phyloP scores from a whole-genome alignment of 192 early-diverging fungal species.

The Coemansia interrupta region DNA sequence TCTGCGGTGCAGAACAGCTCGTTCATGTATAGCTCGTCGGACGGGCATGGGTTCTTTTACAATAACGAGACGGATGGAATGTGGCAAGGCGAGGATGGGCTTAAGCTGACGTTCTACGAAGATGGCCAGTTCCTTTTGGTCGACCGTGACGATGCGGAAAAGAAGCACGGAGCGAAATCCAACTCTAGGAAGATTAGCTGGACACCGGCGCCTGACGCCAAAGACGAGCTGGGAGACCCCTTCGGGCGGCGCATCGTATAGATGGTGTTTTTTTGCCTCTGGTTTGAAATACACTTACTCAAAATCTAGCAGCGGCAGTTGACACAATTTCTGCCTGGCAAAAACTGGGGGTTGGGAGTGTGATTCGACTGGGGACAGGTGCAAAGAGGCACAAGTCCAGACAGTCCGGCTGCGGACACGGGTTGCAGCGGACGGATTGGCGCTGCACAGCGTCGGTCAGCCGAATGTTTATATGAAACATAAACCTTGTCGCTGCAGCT shows the following conservation, averaged over 20 bases:
- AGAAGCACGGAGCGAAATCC: not conserved
- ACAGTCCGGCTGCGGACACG: too few species aligned
- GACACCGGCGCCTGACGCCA: not conserved
- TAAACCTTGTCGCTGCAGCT: too few species aligned
- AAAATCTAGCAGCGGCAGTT: too few species aligned
- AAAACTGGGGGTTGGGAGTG: too few species aligned
- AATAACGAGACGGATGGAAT: not conserved
- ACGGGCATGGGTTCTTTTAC: conserved; percentile 12
- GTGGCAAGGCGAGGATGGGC: not conserved
- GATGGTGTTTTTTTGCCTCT: not conserved
- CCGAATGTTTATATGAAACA: too few species aligned
- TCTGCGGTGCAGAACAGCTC: not conserved
- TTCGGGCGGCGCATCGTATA: not conserved
- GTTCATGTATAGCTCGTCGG: conserved; percentile 3
- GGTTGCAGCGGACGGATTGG: too few species aligned
- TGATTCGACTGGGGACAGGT: too few species aligned
- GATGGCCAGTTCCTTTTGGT: conserved; percentile 1
- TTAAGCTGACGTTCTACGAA: not conserved
- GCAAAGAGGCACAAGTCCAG: too few species aligned
- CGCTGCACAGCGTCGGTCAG: too few species aligned
- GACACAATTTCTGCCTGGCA: too few species aligned
- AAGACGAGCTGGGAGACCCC: not conserved
- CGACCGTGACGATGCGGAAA: not conserved
- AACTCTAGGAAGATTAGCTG: not conserved
- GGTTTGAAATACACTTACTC: too few species aligned